A percentile compares a stretch with the other conserved stretches of the same genome.
These are phyloP conservation scores for Diospyros kaki DNA, from an alignment of 148 eudicot species.

Conservation along the genomic window DNA sequence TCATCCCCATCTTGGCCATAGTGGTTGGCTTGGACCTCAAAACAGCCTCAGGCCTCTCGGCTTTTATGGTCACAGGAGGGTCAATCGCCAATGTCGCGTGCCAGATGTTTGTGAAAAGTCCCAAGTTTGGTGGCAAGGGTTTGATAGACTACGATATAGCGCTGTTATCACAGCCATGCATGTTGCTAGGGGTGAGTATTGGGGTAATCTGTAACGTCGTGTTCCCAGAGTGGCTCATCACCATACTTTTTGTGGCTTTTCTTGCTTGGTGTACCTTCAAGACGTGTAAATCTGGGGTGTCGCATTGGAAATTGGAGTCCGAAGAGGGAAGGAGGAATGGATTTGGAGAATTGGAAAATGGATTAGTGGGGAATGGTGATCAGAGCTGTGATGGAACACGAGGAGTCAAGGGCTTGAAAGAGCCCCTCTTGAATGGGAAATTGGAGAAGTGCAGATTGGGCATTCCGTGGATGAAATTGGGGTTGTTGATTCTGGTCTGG, in stretches of 20 bases:
- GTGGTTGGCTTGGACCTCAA: slow-evolving; percentile 55
- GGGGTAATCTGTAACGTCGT: slow-evolving; percentile 50
- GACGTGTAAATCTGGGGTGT: slow-evolving; percentile 46
- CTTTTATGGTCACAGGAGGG: slow-evolving; percentile 67
- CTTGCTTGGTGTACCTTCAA: slow-evolving; percentile 51
- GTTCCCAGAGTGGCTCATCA: slow-evolving; percentile 62
- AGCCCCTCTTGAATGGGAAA: slow-evolving; percentile 26
- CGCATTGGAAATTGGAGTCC: slow-evolving; percentile 48
- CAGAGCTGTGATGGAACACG: slow-evolving; percentile 10
- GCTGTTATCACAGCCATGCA: slow-evolving; percentile 50
- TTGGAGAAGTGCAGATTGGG: slow-evolving; percentile 13
- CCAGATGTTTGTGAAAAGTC: slow-evolving; percentile 20
- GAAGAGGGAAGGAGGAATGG: slow-evolving; percentile 23
- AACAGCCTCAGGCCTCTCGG: slow-evolving; percentile 49
- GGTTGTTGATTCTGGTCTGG: slow-evolving; percentile 44
- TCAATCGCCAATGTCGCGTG: slow-evolving; percentile 44
- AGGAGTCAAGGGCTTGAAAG: slow-evolving; percentile 14
- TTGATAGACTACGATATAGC: slow-evolving; percentile 56
- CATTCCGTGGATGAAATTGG: slow-evolving; percentile 45
- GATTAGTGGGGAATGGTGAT: slow-evolving; percentile 7
- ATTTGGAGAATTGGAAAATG: slow-evolving; percentile 13
- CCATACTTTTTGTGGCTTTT: slow-evolving; percentile 40
- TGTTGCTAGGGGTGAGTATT: slow-evolving; percentile 58
- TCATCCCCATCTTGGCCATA: slow-evolving; percentile 49
- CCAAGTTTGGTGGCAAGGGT: slow-evolving; percentile 19